A percentile compares a stretch with the other conserved stretches of the same genome.
phyloP scores from a whole-genome alignment of 2,329 filamentous ascomycete genomes.

The Raffaelea arxii region DNA sequence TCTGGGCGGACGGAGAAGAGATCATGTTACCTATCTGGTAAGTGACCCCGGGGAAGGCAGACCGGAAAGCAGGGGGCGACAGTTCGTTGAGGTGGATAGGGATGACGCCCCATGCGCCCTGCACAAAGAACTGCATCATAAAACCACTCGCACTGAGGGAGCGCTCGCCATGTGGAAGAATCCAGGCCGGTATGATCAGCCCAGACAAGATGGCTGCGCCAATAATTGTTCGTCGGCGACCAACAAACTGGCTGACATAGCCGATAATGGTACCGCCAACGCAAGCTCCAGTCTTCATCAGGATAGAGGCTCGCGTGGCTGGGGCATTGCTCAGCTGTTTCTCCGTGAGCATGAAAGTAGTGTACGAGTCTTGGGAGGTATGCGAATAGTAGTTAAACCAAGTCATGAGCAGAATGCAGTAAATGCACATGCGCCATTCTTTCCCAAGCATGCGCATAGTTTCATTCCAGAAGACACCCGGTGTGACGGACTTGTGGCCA shows the following conservation, averaged over 20 bases:
- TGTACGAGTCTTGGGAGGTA: conserved; percentile 34
- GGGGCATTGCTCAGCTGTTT: conserved; percentile 3
- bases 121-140: conserved; percentile 64
- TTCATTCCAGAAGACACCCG: conserved; percentile 5
- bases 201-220: conserved; percentile 57
- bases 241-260: conserved; percentile 59
- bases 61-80: conserved; percentile 59
- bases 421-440: conserved; percentile 30
- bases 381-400: conserved; percentile 76
- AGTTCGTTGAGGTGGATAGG: conserved; percentile 68
- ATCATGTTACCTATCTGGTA: conserved; percentile 72
- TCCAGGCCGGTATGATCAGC: conserved; percentile 76
- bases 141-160: conserved; percentile 69
- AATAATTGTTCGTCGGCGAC: conserved; percentile 60
- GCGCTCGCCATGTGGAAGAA: conserved; percentile 41
- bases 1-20: conserved; percentile 46
- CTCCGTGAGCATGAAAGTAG: conserved; percentile 41
- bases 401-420: conserved; percentile 79
- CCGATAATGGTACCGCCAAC: conserved; percentile 57
- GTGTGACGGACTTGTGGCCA: conserved; percentile 5
- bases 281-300: conserved; percentile 63
- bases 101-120: conserved; percentile 58
- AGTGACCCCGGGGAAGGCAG: conserved; percentile 59
- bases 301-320: conserved; percentile 51
- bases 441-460: conserved; percentile 5